Percentiles rank a stretch among this genome's conserved stretches.
Evolutionary conservation across 345 rosid species (phyloP).

Genomic region (Arabidopsis thaliana): TAIR10.1 NC_003070.9:24164501-24165000

Average conservation of each 20-base stretch:
- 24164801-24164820: neutral
- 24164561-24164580: neutral
- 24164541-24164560: neutral
- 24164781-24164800: neutral
- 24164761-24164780: neutral
- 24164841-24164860: neutral
- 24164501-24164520: neutral
- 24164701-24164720: neutral
- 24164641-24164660: neutral
- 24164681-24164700: neutral
- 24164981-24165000: neutral
- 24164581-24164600: neutral
- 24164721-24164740: neutral
- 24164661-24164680: neutral
- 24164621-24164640: neutral
- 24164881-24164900: neutral
- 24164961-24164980: neutral
- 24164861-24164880: neutral
- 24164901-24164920: neutral
- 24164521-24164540: neutral
- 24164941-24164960: neutral
- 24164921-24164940: neutral
- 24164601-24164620: neutral
- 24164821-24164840: neutral
- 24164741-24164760: neutral